Conservation (phyloP, 2,329 filamentous ascomycete genomes). For the Zasmidium cellare region DNA sequence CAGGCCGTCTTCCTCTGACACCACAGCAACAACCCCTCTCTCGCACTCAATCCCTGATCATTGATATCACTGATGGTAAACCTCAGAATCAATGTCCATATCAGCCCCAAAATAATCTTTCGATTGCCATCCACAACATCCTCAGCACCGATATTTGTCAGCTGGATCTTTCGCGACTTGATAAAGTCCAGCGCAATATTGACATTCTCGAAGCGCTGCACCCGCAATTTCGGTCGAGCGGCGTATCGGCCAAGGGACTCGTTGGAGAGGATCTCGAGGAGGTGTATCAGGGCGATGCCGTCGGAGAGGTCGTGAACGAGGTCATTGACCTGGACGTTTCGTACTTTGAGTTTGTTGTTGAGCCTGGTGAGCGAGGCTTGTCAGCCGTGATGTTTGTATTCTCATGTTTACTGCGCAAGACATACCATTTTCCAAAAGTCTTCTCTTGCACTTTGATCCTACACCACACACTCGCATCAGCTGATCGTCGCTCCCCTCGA, state of each 20-base stretch:
- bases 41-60: conserved; percentile 94
- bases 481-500: conserved; percentile 33
- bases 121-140: conserved; percentile 97
- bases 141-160: conserved; percentile 98
- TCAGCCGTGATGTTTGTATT: conserved; percentile 1
- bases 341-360: conserved; percentile 86
- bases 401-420: conserved; percentile 8
- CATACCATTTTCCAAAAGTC: conserved; percentile 96
- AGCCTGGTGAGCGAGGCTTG: conserved; percentile 55
- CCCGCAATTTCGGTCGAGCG: conserved; percentile 90
- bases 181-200: conserved; percentile 95
- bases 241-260: conserved; percentile 97
- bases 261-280: conserved; percentile 91
- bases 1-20: conserved; percentile 98
- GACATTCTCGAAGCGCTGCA: conserved; percentile 97
- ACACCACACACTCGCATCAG: conserved; percentile 41
- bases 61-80: conserved; percentile 99
- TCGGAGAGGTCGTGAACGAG: conserved; percentile 88
- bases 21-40: conserved; percentile 92
- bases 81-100: conserved; percentile 96
- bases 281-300: conserved; percentile 92
- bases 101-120: conserved; percentile 95
- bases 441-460: conserved; percentile 69
- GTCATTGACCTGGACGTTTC: conserved; percentile 79
- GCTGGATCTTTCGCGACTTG: conserved; percentile 84